Evolutionary conservation across 345 rosid genomes (phyloP), one percentile per base, ranked within the genome.

Genomic region (Linum trigynum): DNA sequence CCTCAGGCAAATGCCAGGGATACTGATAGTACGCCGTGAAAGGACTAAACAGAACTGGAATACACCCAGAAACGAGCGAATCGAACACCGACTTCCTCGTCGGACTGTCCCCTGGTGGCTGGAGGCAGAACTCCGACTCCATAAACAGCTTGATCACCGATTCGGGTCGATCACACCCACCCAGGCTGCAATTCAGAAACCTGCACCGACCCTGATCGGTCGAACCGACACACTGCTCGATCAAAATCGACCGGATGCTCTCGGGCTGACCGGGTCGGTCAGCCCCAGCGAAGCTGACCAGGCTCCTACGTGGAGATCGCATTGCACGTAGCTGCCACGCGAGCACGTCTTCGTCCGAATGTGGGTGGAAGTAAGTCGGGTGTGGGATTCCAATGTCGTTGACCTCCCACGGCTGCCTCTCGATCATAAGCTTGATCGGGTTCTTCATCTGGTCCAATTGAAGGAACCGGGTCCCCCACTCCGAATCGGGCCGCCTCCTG

Each of bases 1-100:
- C 98, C 68, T 83, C 90, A 0, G 98, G 97, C 60, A 87, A 74
- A 73, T 92, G 95, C 98, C 97, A 87, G 8, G 97, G 74, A 76
- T 92, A 92, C 65, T 92, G 96, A 65, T 89, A 87, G 41, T 87
- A 87, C 0, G 91, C 91, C 0, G 91, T 75, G 68, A 83, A 87
- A 1, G 98, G 98, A 69, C 87, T 84, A 63, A 92, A 92, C 0
- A 87, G 62, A 38, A 87, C 92, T 1, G 95, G 96, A 65, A 92
- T 92, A 71, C 96, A 89, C 11, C 98, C 98, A 0, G 81, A 81
- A 53, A 89, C 62, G 0, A 92, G 92, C 0, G 98, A 87, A 69
- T 92, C 96, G 7, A 89, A 92, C 10, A 87, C 69, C 0, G 96
- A 89, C 75, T 84, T 89, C 65, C 96, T 83, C 1, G 96, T 86